Base-by-base conservation (phyloP, 2,329 filamentous ascomycete genomes). In the Pestalotiopsis sp. region DNA sequence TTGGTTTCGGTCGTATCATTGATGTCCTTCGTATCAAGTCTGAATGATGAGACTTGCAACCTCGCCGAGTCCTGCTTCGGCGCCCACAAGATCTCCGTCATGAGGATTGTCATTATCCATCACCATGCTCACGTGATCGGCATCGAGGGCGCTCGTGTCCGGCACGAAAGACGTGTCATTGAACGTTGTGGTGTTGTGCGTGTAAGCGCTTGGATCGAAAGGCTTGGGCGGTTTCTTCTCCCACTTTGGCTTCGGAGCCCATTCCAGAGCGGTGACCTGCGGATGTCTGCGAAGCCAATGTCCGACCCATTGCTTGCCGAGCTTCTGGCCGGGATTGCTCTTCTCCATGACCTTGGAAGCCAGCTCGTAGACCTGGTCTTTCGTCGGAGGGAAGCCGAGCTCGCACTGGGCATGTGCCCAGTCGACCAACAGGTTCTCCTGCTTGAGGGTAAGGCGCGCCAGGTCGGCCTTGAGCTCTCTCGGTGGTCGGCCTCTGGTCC, bases 261-360 rank as follows among this genome's bases (percentile, higher is more conserved):
- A 72, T 26, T 73, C 72, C 6, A 72, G 60, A 5, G 72, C 69
- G 26, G 70, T 68, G 60, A 74, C 64, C 3, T 71, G 56, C 13
- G 73, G 71, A 57, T 73, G 72, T 30, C 73, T 61, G 58, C 71
- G 70, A 68, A 73, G 71, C 71, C 71, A 76, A 35, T 76, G 73
- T 7, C 63, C 68, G 24, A 76, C 72, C 74, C 74, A 75, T 67
- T 74, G 73, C 66, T 73, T 75, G 14, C 74, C 74, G 4, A 75
- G 66, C 52, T 58, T 70, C 57, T 69, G 70, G 13, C 67, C 70
- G 11, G 56, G 26, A 0, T 67, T 69, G 38, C 71, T 68, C 68
- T 72, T 74, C 63, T 62, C 66, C 52, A 74, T 40, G 14, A 73
- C 73, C 11, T 67, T 70, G 10, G 72, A 70, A 1, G 73, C 75